phyloP scores from a whole-genome alignment of 2,329 filamentous ascomycete genomes.

The Pseudopyrenochaeta lycopersici region DNA sequence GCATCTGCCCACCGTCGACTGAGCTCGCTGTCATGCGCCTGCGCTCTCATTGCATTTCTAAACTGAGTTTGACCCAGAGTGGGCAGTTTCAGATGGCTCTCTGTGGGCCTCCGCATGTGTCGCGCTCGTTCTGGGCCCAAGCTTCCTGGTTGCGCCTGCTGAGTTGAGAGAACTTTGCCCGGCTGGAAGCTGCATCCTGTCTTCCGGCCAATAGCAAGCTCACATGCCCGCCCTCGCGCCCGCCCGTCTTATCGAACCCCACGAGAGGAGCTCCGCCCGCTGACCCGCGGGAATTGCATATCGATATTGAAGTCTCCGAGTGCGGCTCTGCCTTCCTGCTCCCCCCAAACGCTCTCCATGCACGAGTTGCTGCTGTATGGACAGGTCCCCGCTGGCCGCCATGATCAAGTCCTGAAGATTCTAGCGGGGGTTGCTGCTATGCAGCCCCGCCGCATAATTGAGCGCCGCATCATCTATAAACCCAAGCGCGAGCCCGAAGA shows the following conservation, averaged over 20 bases:
- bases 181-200: too few relatives aligned
- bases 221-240: constrained; percentile 1
- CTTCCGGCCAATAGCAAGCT: constrained; percentile 1
- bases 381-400: constrained; percentile 64
- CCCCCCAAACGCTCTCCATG: constrained; percentile 52
- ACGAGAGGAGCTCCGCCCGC: constrained; percentile 26
- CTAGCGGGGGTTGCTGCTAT: constrained; percentile 69
- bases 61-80: constrained; percentile 15
- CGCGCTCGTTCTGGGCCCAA: constrained; percentile 26
- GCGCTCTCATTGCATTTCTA: constrained; percentile 17
- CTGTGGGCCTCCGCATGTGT: constrained; percentile 24
- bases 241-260: constrained; percentile 35
- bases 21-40: constrained; percentile 22
- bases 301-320: constrained; percentile 26
- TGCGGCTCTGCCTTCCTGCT: constrained; percentile 16
- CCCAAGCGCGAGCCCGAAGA: constrained; percentile 59
- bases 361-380: constrained; percentile 71
- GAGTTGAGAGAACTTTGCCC: background rate
- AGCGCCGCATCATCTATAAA: constrained; percentile 68
- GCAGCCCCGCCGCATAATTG: constrained; percentile 64
- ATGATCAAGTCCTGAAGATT: constrained; percentile 69
- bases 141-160: constrained; percentile 24
- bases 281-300: constrained; percentile 38
- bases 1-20: constrained; percentile 33
- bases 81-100: constrained; percentile 14